Percentiles rank a stretch among this genome's conserved stretches.
Evolutionary conservation across 2,329 filamentous ascomycete genomes (phyloP).

Genomic region (Fusarium heterosporum): DNA sequence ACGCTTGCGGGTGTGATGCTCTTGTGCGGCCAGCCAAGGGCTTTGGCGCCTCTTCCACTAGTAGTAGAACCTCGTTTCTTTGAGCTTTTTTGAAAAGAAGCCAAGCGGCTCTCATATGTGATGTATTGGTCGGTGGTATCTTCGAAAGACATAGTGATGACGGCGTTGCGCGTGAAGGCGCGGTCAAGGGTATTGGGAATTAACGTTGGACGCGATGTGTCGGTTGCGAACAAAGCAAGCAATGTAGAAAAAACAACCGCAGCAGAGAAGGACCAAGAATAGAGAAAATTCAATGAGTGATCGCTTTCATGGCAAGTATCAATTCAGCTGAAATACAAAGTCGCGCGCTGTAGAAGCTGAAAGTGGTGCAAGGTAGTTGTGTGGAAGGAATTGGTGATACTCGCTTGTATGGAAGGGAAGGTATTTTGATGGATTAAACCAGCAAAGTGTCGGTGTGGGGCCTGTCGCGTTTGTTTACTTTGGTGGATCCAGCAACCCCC

Average conservation of each 20-base stretch:
- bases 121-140: conserved; percentile 62
- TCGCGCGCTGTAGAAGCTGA: conserved; percentile 16
- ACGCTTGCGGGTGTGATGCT: conserved; percentile 51
- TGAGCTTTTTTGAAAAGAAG: conserved; percentile 77
- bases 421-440: conserved; percentile 16
- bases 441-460: conserved; percentile 34
- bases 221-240: conserved; percentile 8
- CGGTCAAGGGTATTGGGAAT: conserved; percentile 24
- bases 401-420: conserved; percentile 9
- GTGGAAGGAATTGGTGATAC: conserved; percentile 37
- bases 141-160: conserved; percentile 49
- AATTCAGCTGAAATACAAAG: conserved; percentile 7
- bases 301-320: conserved; percentile 38
- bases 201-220: conserved; percentile 38
- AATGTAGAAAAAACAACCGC: conserved; percentile 13
- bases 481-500: conserved; percentile 34
- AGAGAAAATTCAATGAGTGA: conserved; percentile 26
- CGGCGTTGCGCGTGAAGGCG: conserved; percentile 38
- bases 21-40: conserved; percentile 80
- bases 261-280: conserved; percentile 11
- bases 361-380: conserved; percentile 21
- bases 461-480: conserved; percentile 54
- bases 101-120: conserved; percentile 80
- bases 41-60: conserved; percentile 63
- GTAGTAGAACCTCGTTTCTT: conserved; percentile 78